A percentile compares a stretch with the other conserved stretches of the same genome.
These are phyloP conservation scores for Sarocladium kiliense DNA, from an alignment of 2,329 filamentous ascomycete genomes.

Conservation along the genomic window DNA sequence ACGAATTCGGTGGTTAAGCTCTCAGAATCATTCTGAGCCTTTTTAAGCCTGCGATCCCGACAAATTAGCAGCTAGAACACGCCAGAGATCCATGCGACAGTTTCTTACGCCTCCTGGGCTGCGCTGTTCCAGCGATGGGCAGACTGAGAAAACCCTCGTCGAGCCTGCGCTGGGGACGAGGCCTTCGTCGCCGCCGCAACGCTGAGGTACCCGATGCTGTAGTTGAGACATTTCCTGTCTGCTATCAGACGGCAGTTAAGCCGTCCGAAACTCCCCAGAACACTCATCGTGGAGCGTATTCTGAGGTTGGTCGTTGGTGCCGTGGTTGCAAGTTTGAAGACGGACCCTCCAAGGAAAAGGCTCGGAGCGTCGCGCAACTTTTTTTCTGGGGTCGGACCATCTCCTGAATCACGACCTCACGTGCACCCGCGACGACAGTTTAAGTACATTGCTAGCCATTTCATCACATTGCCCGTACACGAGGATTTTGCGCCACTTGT, in stretches of 20 bases:
- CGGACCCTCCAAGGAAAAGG: not conserved
- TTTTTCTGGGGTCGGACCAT: conserved; percentile 5
- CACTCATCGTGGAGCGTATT: conserved; percentile 29
- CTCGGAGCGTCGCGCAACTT: conserved; percentile 4
- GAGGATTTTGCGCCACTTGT: too few species aligned
- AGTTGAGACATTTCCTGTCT: conserved; percentile 17
- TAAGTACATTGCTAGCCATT: not conserved
- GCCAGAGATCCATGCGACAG: not conserved
- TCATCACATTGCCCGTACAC: too few species aligned
- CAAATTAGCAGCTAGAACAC: not conserved
- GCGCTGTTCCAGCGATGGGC: conserved; percentile 22
- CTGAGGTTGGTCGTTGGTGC: not conserved
- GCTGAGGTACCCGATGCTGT: conserved; percentile 22
- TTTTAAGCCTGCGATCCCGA: conserved; percentile 33
- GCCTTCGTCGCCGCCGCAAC: conserved; percentile 17
- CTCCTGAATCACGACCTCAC: conserved; percentile 15
- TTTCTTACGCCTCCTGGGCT: conserved; percentile 36
- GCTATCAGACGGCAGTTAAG: conserved; percentile 32
- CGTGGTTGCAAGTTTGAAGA: not conserved
- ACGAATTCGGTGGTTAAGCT: conserved; percentile 54
- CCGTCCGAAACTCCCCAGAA: conserved; percentile 33
- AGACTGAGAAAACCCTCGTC: conserved; percentile 30
- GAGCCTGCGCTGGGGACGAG: conserved; percentile 18
- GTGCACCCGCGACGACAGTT: conserved; percentile 12
- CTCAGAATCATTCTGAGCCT: conserved; percentile 48